Base-by-base conservation (phyloP, 306 rosid species). In the Rosa multiflora region DNA sequence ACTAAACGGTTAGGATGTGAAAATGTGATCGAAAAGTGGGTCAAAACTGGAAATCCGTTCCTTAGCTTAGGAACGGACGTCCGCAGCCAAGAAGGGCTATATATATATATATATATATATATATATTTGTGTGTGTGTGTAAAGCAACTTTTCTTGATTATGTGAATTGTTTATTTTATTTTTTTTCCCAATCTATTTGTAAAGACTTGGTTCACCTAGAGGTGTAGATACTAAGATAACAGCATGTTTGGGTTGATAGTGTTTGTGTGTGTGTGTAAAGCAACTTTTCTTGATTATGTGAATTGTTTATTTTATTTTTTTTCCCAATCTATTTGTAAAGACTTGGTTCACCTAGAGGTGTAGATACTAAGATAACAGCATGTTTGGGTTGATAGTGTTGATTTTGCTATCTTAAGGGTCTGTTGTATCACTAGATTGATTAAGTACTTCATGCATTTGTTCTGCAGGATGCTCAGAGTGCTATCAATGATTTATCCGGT, bases 401-500 rank as follows among this genome's bases (percentile, higher is more conserved):
- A 43, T 55, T 51, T 46, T 64, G 4, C 15, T 18, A 39, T 79
- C 74, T 67, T 61, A 72, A 70, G 29, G 29, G 35, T 37, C 32
- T 62, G 5, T 42, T 20, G 8, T 80, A 58, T 83, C 44, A 10
- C 61, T 44, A n/a, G 67, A 77, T 67, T 88, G 73, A 85, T 47
- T 46, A 67, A 47, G 5, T 56, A 6, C 23, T 42, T 76, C 6
- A 17, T 83, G 52, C 58, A 15, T 6, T 67, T 71, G 58, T n/a
- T 77, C 80, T 76, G 62, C 90, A 93, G 97, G 97, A 93, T 3
- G 97, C 97, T 37, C 97, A 93, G 83, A 72, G 91, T 84, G 96
- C 97, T 73, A 93, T 93, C 59, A 93, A 93, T 79, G 94, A 90
- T 78, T 80, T 88, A 83, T 88, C 89, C 77, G 97, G 97, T 93